phyloP scores from a whole-genome alignment of 805 yeast species.

The Maudiozyma saulgeensis region DNA sequence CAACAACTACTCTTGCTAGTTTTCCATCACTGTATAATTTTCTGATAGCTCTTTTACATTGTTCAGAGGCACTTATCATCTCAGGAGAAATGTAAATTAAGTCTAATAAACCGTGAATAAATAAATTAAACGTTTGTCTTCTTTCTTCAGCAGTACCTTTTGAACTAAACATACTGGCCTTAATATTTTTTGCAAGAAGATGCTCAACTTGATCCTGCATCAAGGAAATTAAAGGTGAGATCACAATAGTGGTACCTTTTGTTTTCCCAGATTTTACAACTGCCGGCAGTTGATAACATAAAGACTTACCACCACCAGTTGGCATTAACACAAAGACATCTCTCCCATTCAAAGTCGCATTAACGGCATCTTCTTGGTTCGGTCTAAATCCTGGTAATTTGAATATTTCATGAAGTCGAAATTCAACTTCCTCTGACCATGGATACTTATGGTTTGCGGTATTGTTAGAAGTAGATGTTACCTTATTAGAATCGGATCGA shows the following conservation, averaged over 20 bases:
- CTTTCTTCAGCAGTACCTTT: constrained; percentile 58
- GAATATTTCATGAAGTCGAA: constrained; percentile 50
- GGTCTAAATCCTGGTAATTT: constrained; percentile 60
- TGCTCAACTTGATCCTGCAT: constrained; percentile 98
- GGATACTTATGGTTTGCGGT: constrained; percentile 14
- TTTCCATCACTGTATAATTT: constrained; percentile 44
- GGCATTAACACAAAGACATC: constrained; percentile 97
- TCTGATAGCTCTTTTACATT: constrained; percentile 56
- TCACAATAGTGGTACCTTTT: constrained; percentile 79
- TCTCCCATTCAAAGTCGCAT: constrained; percentile 62
- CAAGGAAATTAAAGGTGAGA: constrained; percentile 88
- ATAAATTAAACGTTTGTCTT: constrained; percentile 49
- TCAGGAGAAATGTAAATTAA: constrained; percentile 90
- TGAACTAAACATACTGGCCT: constrained; percentile 86
- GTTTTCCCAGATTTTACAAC: constrained; percentile 67
- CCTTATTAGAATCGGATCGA: not conserved
- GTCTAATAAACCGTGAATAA: constrained; percentile 60
- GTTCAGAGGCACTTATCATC: constrained; percentile 72
- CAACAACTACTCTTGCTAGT: constrained; percentile 84
- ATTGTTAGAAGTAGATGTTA: not conserved
- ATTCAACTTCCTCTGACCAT: constrained; percentile 66
- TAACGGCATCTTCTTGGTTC: constrained; percentile 81
- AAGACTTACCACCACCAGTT: constrained; percentile 96
- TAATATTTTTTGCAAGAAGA: constrained; percentile 52
- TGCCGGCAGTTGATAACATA: constrained; percentile 95